Conservation (phyloP, 495 filamentous ascomycete genomes). For the Amorphotheca resinae region DNA sequence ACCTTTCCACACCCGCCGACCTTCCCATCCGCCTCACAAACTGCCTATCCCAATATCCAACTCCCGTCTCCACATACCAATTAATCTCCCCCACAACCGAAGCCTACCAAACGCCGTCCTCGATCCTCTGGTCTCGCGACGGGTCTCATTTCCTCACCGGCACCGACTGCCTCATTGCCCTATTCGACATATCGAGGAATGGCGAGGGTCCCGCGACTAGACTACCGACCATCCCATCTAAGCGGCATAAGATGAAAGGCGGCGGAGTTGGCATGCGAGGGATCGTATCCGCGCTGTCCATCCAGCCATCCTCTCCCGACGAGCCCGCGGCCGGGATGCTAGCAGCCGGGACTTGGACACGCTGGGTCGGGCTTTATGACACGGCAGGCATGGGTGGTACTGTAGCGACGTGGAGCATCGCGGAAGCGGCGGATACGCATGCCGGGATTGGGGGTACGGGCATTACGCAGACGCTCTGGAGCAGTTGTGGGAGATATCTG, state of each 20-base stretch:
- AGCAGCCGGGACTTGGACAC: constrained; percentile 71
- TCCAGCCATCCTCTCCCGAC: constrained; percentile 19
- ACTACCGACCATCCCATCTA: constrained; percentile 65
- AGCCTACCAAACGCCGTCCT: constrained; percentile 60
- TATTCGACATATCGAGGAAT: constrained; percentile 64
- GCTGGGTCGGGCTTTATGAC: constrained; percentile 68
- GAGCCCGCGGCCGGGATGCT: constrained; percentile 42
- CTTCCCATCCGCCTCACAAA: constrained; percentile 63
- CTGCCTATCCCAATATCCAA: constrained; percentile 27
- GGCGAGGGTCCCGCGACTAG: constrained; percentile 48
- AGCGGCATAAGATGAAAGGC: constrained; percentile 53
- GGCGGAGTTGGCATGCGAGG: constrained; percentile 75
- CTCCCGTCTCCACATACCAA: constrained; percentile 45
- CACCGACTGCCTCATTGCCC: constrained; percentile 53
- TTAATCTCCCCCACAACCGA: constrained; percentile 68
- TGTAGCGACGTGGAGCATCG: constrained; percentile 52
- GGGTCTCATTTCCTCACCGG: constrained; percentile 55
- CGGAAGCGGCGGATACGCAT: constrained; percentile 25
- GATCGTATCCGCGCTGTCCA: constrained; percentile 53
- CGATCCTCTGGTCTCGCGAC: constrained; percentile 56
- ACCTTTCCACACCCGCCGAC: constrained; percentile 54
- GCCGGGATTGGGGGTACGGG: constrained; percentile 47
- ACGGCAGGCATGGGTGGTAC: constrained; percentile 49
- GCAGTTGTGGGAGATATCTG: constrained; percentile 75
- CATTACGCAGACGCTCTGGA: constrained; percentile 67